Percentiles rank a stretch among this genome's conserved stretches.
Conservation (phyloP, 352 stramenopile species). For the Phytophthora fragariaefolia region DNA sequence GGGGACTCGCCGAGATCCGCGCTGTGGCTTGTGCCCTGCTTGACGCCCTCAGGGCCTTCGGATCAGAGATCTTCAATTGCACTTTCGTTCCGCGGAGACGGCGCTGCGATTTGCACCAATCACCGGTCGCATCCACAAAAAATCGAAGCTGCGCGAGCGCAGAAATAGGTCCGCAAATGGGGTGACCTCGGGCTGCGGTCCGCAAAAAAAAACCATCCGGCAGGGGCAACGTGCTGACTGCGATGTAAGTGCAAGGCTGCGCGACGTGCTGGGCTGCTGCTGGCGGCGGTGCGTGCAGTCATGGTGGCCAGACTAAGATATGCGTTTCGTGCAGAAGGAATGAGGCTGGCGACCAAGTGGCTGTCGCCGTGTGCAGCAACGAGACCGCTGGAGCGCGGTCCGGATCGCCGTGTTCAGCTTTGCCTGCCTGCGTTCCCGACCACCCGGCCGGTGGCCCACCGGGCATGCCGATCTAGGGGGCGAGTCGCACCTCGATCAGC, state of each 20-base stretch:
- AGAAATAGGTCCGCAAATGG: constrained; percentile 16
- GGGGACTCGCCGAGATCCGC: too few relatives aligned
- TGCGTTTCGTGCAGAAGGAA: constrained; percentile 1
- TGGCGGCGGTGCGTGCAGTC: too few relatives aligned
- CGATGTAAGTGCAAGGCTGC: too few relatives aligned
- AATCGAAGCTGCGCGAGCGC: constrained; percentile 18
- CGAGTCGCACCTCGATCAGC: not conserved
- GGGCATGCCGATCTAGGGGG: not conserved
- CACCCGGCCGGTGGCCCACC: too few relatives aligned
- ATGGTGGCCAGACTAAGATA: not conserved
- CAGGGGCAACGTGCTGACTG: not conserved
- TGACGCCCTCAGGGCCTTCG: too few relatives aligned
- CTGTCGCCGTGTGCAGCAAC: constrained; percentile 2
- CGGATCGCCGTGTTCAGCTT: not conserved
- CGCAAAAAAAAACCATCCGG: too few relatives aligned
- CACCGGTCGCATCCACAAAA: not conserved
- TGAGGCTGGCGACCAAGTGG: constrained; percentile 1
- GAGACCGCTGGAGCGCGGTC: not conserved
- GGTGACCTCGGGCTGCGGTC: too few relatives aligned
- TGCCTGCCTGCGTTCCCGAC: not conserved
- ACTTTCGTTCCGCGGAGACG: constrained; percentile 33
- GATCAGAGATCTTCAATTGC: constrained; percentile 39
- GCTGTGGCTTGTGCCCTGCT: too few relatives aligned
- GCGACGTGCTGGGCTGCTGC: too few relatives aligned
- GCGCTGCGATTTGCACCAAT: constrained; percentile 26